Evolutionary conservation across 768 basidiomycete species (phyloP).

Genomic region (Pleurotus pulmonarius): DNA sequence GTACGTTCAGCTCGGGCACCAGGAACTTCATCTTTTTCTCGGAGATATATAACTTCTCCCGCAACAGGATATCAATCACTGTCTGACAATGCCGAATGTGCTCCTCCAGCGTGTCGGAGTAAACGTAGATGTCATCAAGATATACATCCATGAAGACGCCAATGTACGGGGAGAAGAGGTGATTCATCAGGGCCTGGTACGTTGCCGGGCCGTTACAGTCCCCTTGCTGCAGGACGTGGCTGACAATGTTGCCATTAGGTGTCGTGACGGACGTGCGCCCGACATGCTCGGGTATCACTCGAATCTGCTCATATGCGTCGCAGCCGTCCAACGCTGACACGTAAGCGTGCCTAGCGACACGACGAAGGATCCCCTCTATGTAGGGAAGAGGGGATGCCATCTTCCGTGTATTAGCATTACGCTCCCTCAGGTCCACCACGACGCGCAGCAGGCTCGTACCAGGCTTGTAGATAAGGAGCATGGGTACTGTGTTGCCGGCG

Average conservation of each 20-base stretch:
- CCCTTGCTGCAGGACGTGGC: conserved; percentile 25
- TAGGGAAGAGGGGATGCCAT: conserved; percentile 36
- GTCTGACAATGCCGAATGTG: conserved; percentile 24
- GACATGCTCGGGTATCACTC: conserved; percentile 22
- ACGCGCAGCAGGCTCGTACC: conserved; percentile 23
- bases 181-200: conserved; percentile 33
- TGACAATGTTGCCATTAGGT: conserved; percentile 27
- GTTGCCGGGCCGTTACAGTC: conserved; percentile 29
- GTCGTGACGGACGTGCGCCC: conserved; percentile 18
- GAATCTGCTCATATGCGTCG: conserved; percentile 38
- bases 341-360: conserved; percentile 24
- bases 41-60: too few species aligned
- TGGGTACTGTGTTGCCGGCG: conserved; percentile 11
- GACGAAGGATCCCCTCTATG: conserved; percentile 30
- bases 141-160: conserved; percentile 24
- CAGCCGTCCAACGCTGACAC: conserved; percentile 31
- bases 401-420: conserved; percentile 35
- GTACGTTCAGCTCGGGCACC: too few species aligned
- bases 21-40: too few species aligned
- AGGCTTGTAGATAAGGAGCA: conserved; percentile 22
- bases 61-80: conserved; percentile 21
- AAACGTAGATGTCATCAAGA: conserved; percentile 34
- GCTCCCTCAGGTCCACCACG: conserved; percentile 29
- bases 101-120: conserved; percentile 26
- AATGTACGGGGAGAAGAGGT: conserved; percentile 25